Conservation (phyloP, 345 rosid genomes). For the Mercurialis annua region DNA sequence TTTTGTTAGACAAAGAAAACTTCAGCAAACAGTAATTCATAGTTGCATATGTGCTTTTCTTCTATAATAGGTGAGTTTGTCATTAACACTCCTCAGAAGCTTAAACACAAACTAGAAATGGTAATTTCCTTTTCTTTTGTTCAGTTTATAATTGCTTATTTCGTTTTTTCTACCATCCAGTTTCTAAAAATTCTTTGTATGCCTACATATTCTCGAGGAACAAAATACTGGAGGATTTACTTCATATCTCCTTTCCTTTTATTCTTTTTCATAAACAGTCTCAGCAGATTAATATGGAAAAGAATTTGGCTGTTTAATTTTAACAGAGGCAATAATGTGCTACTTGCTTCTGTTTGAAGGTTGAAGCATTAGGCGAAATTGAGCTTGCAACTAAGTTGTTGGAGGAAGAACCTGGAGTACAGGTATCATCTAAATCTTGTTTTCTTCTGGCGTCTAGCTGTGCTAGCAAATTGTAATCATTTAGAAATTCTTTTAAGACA, state of each 20-base stretch:
- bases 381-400: slow-evolving; percentile 81
- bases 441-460: background rate
- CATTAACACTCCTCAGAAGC: slow-evolving; percentile 79
- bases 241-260: background rate
- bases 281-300: background rate
- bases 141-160: background rate
- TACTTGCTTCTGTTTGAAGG: slow-evolving; percentile 41
- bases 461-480: background rate
- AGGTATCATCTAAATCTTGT: slow-evolving; percentile 39
- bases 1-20: background rate
- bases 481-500: background rate
- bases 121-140: slow-evolving; percentile 35
- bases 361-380: slow-evolving; percentile 89
- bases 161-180: slow-evolving; percentile 8
- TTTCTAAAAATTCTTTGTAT: slow-evolving; percentile 3
- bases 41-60: background rate
- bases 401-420: slow-evolving; percentile 39
- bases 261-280: background rate
- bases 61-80: slow-evolving; percentile 72
- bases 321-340: slow-evolving; percentile 15
- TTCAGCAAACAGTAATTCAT: too few species aligned
- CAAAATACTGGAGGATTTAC: background rate
- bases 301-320: slow-evolving; percentile 12
- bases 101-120: slow-evolving; percentile 82
- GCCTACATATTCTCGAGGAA: background rate